Base-by-base conservation (phyloP, 2,329 filamentous ascomycete species). In the Lasiodiplodia sp. region DNA sequence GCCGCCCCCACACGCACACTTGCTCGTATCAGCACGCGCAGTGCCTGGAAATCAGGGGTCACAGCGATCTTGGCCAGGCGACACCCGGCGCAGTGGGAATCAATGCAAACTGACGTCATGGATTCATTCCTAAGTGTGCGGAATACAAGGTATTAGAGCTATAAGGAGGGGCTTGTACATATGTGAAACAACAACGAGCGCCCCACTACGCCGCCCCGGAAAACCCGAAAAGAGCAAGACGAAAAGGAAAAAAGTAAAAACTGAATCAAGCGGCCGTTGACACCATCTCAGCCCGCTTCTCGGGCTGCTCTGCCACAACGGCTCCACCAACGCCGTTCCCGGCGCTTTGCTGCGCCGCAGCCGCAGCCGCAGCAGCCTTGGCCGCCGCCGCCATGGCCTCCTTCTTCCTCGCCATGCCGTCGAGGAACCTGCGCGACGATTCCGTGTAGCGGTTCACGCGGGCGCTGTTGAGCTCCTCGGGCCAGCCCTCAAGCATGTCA, bases 401-500 rank as follows among this genome's bases (percentile, higher is more conserved):
- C 31, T 40, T 38, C 47, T 65, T 14, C 44, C n/a, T 28, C 21
- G 38, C 21, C 34, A 16, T 12, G n/a, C 44, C 44, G 7, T 47
- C 44, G 18, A 47, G 44, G n/a, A 47, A 47, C 7, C 18, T 2
- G 44, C 44, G 31, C 31, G 31, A 11, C 3, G 38, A 21, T 18
- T 53, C 21, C 4, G 31, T 40, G 40, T 65, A 65, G 49, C 23
- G 23, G 31, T 31, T 14, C 16, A 65, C 62, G 6, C 62, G 47
- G 5, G 6, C n/a, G 34, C 62, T 40, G 34, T 65, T 65, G 7
- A 23, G 31, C 16, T 53, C 7, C 18, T 47, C 44, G 7, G 44
- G 25, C 62, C 62, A 65, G 28, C 34, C 51, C 8, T 65, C 62
- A 10, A 65, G 18, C 37, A 21, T 55, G 34, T 65, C 49, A 4